These are phyloP conservation scores for Yamadazyma pseudoaaseri DNA, from an alignment of 1,139 yeast species.

Conservation along the genomic window DNA sequence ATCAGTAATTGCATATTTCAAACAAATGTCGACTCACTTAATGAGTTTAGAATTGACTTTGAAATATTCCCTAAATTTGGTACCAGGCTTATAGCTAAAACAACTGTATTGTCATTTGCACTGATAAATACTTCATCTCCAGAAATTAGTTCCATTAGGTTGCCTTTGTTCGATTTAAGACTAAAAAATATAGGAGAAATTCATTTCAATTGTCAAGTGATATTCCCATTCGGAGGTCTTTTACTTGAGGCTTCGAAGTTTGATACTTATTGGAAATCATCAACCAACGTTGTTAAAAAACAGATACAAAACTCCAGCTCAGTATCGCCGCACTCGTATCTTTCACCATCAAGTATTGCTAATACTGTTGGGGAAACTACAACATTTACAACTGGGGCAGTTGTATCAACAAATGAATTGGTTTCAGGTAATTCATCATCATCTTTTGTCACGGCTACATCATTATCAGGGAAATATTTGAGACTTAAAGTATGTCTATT, in stretches of 20 bases:
- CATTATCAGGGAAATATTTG: conserved; percentile 78
- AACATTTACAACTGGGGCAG: conserved; percentile 11
- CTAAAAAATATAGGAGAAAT: conserved; percentile 81
- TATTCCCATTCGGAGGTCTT: conserved; percentile 84
- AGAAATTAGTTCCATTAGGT: conserved; percentile 47
- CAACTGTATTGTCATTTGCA: conserved; percentile 69
- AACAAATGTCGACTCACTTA: conserved; percentile 67
- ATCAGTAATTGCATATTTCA: conserved; percentile 70
- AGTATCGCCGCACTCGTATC: conserved; percentile 31
- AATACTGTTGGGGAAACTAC: conserved; percentile 11
- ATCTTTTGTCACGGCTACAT: conserved; percentile 89
- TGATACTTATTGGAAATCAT: conserved; percentile 96
- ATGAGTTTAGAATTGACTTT: conserved; percentile 75
- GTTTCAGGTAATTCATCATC: conserved; percentile 31
- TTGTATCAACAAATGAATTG: conserved; percentile 19
- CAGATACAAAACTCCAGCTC: conserved; percentile 20
- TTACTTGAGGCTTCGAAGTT: conserved; percentile 88
- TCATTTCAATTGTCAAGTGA: conserved; percentile 74
- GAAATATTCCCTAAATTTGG: conserved; percentile 96
- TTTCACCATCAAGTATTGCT: conserved; percentile 17
- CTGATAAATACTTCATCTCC: conserved; percentile 45
- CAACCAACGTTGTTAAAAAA: conserved; percentile 46
- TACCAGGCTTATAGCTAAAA: conserved; percentile 84
- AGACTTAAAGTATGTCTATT: conserved; percentile 70
- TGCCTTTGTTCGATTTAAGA: conserved; percentile 83